Conservation (phyloP, 1,139 yeast species). For the Magnusiomyces clavatus region DNA sequence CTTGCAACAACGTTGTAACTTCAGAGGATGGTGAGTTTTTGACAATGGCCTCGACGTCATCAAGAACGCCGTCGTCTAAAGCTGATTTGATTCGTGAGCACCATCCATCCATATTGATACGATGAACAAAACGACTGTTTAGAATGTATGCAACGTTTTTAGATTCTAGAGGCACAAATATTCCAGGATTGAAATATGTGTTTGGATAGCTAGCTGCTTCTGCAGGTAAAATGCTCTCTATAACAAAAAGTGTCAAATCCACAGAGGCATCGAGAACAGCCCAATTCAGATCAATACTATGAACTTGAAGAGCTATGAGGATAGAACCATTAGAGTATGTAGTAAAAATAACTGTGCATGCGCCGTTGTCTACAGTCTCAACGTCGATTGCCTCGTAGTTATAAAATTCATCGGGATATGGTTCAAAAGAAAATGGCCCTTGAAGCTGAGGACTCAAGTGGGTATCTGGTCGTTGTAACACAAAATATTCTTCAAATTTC, state of each 20-base stretch:
- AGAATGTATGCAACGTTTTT: constrained; percentile 2
- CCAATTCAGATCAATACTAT: constrained; percentile 23
- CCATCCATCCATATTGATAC: constrained; percentile 23
- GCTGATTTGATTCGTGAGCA: constrained; percentile 21
- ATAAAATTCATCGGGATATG: constrained; percentile 46
- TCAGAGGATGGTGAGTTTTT: neutral
- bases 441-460: constrained; percentile 27
- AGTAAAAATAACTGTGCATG: constrained; percentile 18
- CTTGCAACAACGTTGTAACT: neutral
- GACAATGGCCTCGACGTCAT: neutral
- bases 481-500: constrained; percentile 16
- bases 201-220: neutral
- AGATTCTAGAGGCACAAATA: constrained; percentile 2
- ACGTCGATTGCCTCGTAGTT: constrained; percentile 36
- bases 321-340: constrained; percentile 24
- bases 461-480: constrained; percentile 20
- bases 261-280: constrained; percentile 9
- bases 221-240: constrained; percentile 10
- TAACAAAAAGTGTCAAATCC: constrained; percentile 7
- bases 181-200: neutral
- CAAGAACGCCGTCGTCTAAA: constrained; percentile 19
- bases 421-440: constrained; percentile 47
- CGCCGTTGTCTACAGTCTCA: constrained; percentile 26
- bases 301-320: constrained; percentile 22
- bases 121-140: constrained; percentile 5